phyloP scores from a whole-genome alignment of 2,329 filamentous ascomycete genomes.

The Magnaporthales sp. region DNA sequence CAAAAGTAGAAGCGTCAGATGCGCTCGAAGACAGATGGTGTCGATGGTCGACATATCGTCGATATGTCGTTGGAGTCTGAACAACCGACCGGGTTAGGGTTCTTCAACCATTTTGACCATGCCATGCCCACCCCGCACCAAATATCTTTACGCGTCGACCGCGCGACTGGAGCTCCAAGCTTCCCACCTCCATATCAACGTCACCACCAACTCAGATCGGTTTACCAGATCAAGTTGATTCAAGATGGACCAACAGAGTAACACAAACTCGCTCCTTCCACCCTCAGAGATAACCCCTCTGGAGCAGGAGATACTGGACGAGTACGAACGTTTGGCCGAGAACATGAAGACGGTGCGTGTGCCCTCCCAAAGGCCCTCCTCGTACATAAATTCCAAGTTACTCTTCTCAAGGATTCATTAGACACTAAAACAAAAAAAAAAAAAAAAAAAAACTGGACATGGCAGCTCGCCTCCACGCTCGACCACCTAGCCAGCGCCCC shows the following conservation, averaged over 20 bases:
- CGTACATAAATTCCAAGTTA: background rate
- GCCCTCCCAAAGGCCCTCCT: constrained; percentile 4
- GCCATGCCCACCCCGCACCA: background rate
- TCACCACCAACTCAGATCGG: background rate
- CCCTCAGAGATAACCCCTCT: constrained; percentile 61
- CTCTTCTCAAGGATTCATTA: background rate
- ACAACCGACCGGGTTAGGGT: background rate
- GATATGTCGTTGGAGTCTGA: background rate
- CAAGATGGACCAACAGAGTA: constrained; percentile 14
- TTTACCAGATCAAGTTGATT: background rate
- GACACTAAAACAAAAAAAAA: background rate
- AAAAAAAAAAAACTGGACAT: background rate
- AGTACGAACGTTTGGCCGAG: constrained; percentile 78
- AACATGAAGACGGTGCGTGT: constrained; percentile 77
- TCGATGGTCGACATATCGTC: too few species aligned
- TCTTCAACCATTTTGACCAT: background rate
- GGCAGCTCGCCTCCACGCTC: constrained; percentile 50
- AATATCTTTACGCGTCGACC: background rate
- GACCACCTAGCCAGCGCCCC: constrained; percentile 60
- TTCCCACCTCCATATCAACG: background rate
- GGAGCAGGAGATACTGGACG: constrained; percentile 90
- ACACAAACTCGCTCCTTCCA: constrained; percentile 21
- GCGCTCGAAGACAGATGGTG: too few species aligned
- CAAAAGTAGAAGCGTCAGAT: background rate
- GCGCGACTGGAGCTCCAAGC: background rate